Conservation (phyloP, 75 land plant species). For the Sequoiadendron giganteum region DNA sequence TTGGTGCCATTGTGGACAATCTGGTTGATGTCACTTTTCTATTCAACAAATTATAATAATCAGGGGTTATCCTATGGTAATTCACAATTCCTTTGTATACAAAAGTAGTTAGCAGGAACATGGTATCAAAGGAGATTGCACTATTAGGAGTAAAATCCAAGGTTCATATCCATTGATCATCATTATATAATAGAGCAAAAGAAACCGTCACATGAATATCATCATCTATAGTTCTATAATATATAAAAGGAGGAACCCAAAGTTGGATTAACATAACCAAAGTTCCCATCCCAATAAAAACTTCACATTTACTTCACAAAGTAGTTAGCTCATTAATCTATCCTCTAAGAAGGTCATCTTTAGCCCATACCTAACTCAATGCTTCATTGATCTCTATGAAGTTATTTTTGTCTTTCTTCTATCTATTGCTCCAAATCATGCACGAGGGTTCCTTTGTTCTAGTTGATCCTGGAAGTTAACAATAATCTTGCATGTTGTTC, state of each 20-base stretch:
- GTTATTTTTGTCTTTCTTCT: conserved; percentile 80
- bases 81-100: conserved; percentile 26
- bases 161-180: too few relatives aligned
- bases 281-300: too few relatives aligned
- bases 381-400: conserved; percentile 71
- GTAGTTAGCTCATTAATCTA: conserved; percentile 79
- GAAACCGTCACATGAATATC: too few relatives aligned
- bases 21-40: conserved; percentile 20
- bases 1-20: conserved; percentile 31
- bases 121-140: conserved; percentile 14
- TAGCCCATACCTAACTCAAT: conserved; percentile 79
- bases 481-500: conserved; percentile 66
- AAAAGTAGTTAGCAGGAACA: conserved; percentile 13
- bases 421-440: conserved; percentile 69
- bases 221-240: too few relatives aligned
- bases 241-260: too few relatives aligned
- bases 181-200: too few relatives aligned
- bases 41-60: conserved; percentile 48
- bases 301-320: too few relatives aligned
- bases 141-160: too few relatives aligned
- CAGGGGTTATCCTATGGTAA: conserved; percentile 47
- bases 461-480: conserved; percentile 77
- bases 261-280: too few relatives aligned
- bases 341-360: conserved; percentile 86
- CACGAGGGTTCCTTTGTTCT: conserved; percentile 58